Evolutionary conservation across 1,284 basidiomycete genomes (phyloP).

Genomic region (Ceratobasidium sp.): DNA sequence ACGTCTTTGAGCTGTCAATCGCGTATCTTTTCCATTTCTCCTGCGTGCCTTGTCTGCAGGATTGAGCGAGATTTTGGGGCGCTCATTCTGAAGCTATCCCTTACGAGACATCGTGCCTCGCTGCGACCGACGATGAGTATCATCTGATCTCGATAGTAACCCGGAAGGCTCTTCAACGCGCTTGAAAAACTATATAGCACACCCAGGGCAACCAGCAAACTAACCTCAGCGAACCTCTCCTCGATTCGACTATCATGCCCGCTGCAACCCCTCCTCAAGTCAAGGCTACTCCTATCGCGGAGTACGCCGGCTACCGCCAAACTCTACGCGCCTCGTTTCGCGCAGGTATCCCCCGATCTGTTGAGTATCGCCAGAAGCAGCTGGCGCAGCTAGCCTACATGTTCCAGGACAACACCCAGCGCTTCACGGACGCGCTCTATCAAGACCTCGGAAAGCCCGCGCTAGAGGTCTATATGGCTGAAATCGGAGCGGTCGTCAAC

Average conservation of each 20-base stretch:
- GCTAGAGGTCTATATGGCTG: constrained; percentile 60
- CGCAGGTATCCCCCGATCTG: constrained; percentile 64
- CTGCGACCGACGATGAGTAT: background rate
- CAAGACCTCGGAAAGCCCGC: constrained; percentile 69
- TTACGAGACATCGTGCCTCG: constrained; percentile 5
- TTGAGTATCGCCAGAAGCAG: constrained; percentile 72
- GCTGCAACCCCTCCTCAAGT: constrained; percentile 1
- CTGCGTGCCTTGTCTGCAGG: constrained; percentile 10
- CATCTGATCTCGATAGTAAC: background rate
- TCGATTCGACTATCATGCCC: constrained; percentile 23
- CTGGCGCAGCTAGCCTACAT: constrained; percentile 73
- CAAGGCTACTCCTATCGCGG: constrained; percentile 39
- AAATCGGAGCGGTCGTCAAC: constrained; percentile 60
- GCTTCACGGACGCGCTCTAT: constrained; percentile 64
- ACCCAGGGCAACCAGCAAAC: background rate
- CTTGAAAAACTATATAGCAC: constrained; percentile 2
- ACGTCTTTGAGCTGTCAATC: background rate
- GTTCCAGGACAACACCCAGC: constrained; percentile 69
- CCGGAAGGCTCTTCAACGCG: background rate
- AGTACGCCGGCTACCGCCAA: constrained; percentile 38
- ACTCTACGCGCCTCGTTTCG: constrained; percentile 66
- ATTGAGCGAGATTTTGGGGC: background rate
- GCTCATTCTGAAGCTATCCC: constrained; percentile 16
- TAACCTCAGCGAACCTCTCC: background rate
- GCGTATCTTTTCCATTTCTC: constrained; percentile 21